Evolutionary conservation across 2,329 filamentous ascomycete genomes (phyloP).

Genomic region (Diplodia scrobiculata): DNA sequence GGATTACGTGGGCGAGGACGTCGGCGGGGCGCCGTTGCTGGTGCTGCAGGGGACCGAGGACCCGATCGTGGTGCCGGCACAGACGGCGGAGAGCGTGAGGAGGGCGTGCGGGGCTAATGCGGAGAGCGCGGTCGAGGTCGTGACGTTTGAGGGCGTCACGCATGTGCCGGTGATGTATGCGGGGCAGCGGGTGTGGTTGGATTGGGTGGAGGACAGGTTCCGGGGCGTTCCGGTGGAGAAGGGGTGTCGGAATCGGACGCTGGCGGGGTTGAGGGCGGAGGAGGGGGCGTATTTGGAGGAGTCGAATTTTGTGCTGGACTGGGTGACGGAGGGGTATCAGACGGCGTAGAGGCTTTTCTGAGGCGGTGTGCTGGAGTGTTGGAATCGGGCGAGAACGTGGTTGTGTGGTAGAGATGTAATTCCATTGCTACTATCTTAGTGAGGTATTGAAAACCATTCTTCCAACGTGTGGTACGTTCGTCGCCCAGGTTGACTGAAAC

Average conservation of each 20-base stretch:
- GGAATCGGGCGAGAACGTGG: background rate
- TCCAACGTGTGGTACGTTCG: background rate
- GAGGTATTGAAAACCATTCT: background rate
- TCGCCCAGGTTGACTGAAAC: background rate
- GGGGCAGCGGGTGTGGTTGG: constrained; percentile 39
- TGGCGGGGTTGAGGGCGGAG: background rate
- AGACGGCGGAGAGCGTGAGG: background rate
- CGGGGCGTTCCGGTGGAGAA: constrained; percentile 28
- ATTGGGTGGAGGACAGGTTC: constrained; percentile 39
- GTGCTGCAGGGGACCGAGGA: constrained; percentile 4
- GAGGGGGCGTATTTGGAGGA: background rate
- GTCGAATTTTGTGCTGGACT: background rate
- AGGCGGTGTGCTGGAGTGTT: background rate
- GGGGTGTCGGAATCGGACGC: constrained; percentile 18
- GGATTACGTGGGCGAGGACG: background rate
- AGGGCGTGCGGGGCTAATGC: background rate
- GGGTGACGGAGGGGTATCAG: background rate
- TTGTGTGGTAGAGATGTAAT: background rate
- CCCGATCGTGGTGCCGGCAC: background rate
- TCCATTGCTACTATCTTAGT: background rate
- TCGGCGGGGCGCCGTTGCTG: background rate
- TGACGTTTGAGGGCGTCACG: constrained; percentile 34
- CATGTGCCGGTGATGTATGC: constrained; percentile 40
- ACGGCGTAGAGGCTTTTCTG: background rate
- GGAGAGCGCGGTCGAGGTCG: constrained; percentile 30